These are phyloP conservation scores for Taphrina deformans DNA, from an alignment of 1,139 yeast genomes.

Conservation along the genomic window DNA sequence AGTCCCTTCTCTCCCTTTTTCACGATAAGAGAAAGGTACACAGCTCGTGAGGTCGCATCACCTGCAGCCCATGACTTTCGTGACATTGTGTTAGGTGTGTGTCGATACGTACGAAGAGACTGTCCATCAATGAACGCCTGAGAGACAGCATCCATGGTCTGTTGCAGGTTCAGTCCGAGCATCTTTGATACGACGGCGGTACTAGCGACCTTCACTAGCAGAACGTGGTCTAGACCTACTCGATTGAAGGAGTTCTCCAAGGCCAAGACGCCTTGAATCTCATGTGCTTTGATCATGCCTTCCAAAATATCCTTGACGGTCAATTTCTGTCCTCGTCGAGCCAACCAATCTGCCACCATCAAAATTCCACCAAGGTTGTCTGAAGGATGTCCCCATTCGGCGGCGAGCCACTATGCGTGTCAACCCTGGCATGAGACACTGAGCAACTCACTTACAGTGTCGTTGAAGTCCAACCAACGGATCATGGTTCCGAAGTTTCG, in stretches of 20 bases:
- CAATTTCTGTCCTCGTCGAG: conserved; percentile 52
- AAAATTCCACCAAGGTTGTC: conserved; percentile 61
- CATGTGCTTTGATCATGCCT: conserved; percentile 62
- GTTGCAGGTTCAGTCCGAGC: conserved; percentile 53
- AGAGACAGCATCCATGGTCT: conserved; percentile 57
- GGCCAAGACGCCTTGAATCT: conserved; percentile 60
- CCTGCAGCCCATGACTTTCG: conserved; percentile 70
- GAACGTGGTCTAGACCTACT: conserved; percentile 63
- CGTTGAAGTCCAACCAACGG: conserved; percentile 62
- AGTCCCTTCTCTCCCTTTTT: conserved; percentile 58
- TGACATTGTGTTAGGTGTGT: conserved; percentile 63
- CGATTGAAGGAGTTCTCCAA: conserved; percentile 59
- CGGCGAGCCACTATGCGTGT: conserved; percentile 58
- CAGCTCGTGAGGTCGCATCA: conserved; percentile 62
- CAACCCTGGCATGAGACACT: not conserved
- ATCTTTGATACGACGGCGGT: conserved; percentile 60
- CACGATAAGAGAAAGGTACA: conserved; percentile 56
- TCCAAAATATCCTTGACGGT: conserved; percentile 54
- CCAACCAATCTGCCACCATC: conserved; percentile 59
- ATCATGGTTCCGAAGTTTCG: conserved; percentile 58
- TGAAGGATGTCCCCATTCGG: conserved; percentile 67
- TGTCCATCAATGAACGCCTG: conserved; percentile 65
- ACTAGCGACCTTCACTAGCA: conserved; percentile 61
- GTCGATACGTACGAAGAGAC: conserved; percentile 59
- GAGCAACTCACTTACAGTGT: conserved; percentile 40